Evolutionary conservation across 345 rosid genomes (phyloP).

Genomic region (Psidium guajava): DNA sequence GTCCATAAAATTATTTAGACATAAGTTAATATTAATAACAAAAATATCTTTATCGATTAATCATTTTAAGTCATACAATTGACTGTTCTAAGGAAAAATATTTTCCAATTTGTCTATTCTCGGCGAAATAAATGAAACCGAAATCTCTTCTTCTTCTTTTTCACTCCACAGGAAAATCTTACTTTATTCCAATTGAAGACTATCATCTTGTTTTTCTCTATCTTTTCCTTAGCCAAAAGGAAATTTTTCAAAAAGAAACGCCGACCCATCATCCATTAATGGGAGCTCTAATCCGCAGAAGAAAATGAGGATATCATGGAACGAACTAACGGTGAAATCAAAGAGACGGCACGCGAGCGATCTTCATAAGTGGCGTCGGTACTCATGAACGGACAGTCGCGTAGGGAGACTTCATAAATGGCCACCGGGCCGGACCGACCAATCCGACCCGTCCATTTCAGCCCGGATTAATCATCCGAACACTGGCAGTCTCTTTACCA

Average conservation of each 20-base stretch:
- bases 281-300: background rate
- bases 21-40: background rate
- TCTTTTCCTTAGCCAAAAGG: background rate
- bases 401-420: background rate
- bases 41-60: fast-evolving
- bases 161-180: background rate
- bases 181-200: background rate
- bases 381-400: background rate
- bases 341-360: background rate
- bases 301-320: background rate
- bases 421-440: background rate
- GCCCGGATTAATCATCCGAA: background rate
- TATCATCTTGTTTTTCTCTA: background rate
- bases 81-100: too few species aligned
- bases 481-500: background rate
- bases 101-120: background rate
- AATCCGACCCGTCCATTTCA: background rate
- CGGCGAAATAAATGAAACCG: fast-evolving
- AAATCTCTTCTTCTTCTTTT: background rate
- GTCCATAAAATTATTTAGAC: fast-evolving
- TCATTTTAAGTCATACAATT: background rate
- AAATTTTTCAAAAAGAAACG: background rate
- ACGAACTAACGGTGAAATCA: too few species aligned
- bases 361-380: background rate
- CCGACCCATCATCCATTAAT: background rate